Conservation (phyloP, 441 rosid species). For the Syzygium malaccense region DNA sequence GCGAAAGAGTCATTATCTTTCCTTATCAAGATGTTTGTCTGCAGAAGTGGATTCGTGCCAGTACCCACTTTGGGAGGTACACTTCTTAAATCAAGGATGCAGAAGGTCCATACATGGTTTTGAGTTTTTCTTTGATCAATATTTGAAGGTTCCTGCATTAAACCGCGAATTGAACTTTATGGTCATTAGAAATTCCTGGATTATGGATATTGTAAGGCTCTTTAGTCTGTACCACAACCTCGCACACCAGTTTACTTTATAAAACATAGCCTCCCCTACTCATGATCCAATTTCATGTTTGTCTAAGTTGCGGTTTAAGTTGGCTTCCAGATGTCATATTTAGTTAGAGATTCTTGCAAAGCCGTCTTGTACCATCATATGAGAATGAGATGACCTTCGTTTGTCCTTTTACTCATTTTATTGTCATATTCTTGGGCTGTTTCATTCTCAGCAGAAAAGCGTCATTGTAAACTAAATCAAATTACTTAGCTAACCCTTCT, state of each 20-base stretch:
- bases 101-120: background rate
- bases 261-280: background rate
- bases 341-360: background rate
- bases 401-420: background rate
- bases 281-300: background rate
- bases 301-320: background rate
- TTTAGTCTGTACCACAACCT: background rate
- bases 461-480: background rate
- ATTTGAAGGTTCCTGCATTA: background rate
- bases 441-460: background rate
- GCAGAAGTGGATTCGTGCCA: background rate
- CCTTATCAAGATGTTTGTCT: slow-evolving; percentile 1
- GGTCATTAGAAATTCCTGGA: background rate
- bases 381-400: background rate
- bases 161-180: background rate
- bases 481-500: background rate
- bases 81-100: background rate
- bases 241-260: background rate
- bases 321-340: background rate
- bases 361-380: background rate
- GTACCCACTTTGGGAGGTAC: background rate
- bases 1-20: background rate
- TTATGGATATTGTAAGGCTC: background rate
- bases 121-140: background rate
- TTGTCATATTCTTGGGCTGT: background rate